Evolutionary conservation across 1,139 yeast species (phyloP).

Genomic region (Candida labiduridarum): DNA sequence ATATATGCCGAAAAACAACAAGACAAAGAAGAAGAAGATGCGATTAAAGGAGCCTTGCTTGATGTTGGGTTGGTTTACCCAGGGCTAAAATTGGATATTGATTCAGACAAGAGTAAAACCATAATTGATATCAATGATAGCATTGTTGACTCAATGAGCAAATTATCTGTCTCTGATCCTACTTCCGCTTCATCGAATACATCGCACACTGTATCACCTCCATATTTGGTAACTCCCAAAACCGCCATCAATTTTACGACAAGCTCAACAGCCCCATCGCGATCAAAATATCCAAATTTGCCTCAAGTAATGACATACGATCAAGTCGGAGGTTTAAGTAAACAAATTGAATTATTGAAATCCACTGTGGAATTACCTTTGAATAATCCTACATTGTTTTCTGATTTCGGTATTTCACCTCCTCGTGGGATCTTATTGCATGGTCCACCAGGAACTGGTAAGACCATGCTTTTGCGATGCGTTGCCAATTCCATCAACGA

Average conservation of each 20-base stretch:
- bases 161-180: slow-evolving; percentile 23
- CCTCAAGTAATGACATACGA: slow-evolving; percentile 47
- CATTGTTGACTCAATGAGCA: slow-evolving; percentile 27
- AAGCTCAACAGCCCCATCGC: slow-evolving; percentile 18
- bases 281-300: slow-evolving; percentile 37
- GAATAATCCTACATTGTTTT: slow-evolving; percentile 72
- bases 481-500: slow-evolving; percentile 64
- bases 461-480: slow-evolving; percentile 83
- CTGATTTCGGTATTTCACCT: slow-evolving; percentile 84
- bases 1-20: slow-evolving; percentile 15
- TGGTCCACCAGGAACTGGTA: slow-evolving; percentile 99
- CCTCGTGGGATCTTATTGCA: slow-evolving; percentile 89
- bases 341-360: slow-evolving; percentile 62
- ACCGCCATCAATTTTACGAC: slow-evolving; percentile 25
- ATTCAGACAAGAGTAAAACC: slow-evolving; percentile 11
- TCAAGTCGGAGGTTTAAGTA: slow-evolving; percentile 75
- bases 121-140: slow-evolving; percentile 28
- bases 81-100: slow-evolving; percentile 39
- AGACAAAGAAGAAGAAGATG: slow-evolving; percentile 10
- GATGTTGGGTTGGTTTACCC: slow-evolving; percentile 60
- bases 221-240: slow-evolving; percentile 45
- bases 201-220: slow-evolving; percentile 41
- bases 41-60: slow-evolving; percentile 28
- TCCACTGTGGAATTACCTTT: slow-evolving; percentile 81
- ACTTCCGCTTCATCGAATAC: background rate